Evolutionary conservation across 2,329 filamentous ascomycete species (phyloP).

Genomic region (Cladosporium sp.): DNA sequence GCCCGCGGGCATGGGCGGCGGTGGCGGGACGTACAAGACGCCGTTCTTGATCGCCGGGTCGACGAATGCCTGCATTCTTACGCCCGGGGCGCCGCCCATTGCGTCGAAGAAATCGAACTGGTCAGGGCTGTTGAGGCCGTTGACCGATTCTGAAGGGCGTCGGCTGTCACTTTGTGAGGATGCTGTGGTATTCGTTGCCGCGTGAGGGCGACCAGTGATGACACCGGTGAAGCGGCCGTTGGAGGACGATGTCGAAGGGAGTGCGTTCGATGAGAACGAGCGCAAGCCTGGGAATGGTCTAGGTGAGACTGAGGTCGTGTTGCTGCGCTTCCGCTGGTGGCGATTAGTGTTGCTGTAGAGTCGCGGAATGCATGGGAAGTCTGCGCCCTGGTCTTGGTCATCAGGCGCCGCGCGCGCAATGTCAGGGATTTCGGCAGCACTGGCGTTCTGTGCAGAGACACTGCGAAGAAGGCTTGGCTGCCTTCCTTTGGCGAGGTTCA

Average conservation of each 20-base stretch:
- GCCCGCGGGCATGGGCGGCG: slow-evolving; percentile 18
- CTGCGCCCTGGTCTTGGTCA: slow-evolving; percentile 56
- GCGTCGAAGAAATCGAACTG: slow-evolving; percentile 70
- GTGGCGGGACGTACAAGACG: slow-evolving; percentile 29
- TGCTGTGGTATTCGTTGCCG: slow-evolving; percentile 14
- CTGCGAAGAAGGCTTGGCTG: slow-evolving; percentile 21
- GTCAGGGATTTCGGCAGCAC: slow-evolving; percentile 17
- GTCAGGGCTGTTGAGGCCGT: slow-evolving; percentile 19
- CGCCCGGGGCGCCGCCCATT: slow-evolving; percentile 67
- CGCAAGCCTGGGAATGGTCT: slow-evolving; percentile 63
- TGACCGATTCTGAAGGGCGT: slow-evolving; percentile 19
- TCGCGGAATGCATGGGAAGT: slow-evolving; percentile 68
- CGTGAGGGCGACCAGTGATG: slow-evolving; percentile 15
- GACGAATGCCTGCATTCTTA: slow-evolving; percentile 97
- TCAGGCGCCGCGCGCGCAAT: neutral
- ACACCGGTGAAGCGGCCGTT: slow-evolving; percentile 19
- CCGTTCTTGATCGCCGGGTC: slow-evolving; percentile 40
- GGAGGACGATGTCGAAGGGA: slow-evolving; percentile 37
- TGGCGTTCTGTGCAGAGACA: slow-evolving; percentile 20
- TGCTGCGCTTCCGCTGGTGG: slow-evolving; percentile 83
- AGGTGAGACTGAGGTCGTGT: slow-evolving; percentile 61
- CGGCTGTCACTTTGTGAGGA: slow-evolving; percentile 25
- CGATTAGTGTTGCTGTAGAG: slow-evolving; percentile 56
- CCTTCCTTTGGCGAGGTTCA: slow-evolving; percentile 73
- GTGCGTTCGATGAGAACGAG: slow-evolving; percentile 61